Base-by-base conservation (phyloP, 805 yeast genomes). In the Saccharomyces mikatae region DNA sequence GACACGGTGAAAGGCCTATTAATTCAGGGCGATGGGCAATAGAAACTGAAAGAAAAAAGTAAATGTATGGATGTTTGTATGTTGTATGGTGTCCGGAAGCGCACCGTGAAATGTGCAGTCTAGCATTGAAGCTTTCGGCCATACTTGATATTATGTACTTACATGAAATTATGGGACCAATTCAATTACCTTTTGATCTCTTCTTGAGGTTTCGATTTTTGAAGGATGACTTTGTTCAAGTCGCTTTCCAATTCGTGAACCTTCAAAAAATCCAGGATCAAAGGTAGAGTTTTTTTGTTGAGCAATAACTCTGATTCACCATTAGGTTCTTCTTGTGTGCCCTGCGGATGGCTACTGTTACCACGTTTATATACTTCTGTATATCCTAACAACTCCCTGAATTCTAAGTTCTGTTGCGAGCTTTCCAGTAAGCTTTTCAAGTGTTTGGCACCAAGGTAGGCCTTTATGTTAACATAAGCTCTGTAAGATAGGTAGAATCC, bases 401-500 rank as follows among this genome's bases (percentile, higher is more conserved):
- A 64, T 13, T 73, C 61, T 55, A 72, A 62, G 2, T 64, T 59
- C 28, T 81, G 67, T 54, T 78, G 77, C 44, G 73, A 60, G 14
- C 66, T 71, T 28, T 76, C 74, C n/a, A 83, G 64, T 53, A 91
- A 72, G 52, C 77, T 78, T 32, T 76, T 71, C 56, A 91, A 70
- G 65, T 89, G 94, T 58, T 76, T 74, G 4, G 88, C 86, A 0
- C 97, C 97, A 46, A 80, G 67, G 57, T 78, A 74, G 0, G 96
- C 96, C 62, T 86, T 86, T 65, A 84, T 77, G 67, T 92, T 89
- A 66, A 96, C 89, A 72, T 89, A 91, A 21, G 86, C 76, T 57
- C 98, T 76, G 66, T 86, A 91, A 2, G 86, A 76, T 47, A 91
- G 70, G 63, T 89, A 92, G 64, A 92, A 86, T 0, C 96, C 96